Conservation (phyloP, 2,329 filamentous ascomycete species). For the Magnaporthiopsis rhizophila region DNA sequence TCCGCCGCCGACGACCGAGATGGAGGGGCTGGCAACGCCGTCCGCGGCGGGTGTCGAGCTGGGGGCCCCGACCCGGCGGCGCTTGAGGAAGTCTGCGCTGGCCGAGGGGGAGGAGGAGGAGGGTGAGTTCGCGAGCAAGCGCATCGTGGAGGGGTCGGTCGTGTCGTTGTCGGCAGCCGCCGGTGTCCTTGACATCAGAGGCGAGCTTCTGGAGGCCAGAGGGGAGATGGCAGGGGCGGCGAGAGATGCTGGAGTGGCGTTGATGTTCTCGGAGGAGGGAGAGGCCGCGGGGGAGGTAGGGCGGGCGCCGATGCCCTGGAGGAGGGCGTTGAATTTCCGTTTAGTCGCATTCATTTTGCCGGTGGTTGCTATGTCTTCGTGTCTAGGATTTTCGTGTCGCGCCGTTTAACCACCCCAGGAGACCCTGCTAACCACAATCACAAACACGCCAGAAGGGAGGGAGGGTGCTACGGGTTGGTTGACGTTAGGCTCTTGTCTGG, state of each 20-base stretch:
- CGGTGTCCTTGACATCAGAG: conserved; percentile 11
- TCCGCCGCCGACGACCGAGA: conserved; percentile 20
- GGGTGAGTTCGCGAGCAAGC: background rate
- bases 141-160: background rate
- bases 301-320: conserved; percentile 55
- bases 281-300: conserved; percentile 29
- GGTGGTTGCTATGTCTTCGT: background rate
- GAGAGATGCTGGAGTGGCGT: conserved; percentile 4
- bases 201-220: background rate
- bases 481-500: background rate
- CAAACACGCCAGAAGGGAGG: background rate
- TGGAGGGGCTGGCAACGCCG: conserved; percentile 19
- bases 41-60: conserved; percentile 19
- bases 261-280: conserved; percentile 16
- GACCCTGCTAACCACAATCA: background rate
- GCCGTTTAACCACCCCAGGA: background rate
- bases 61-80: conserved; percentile 40
- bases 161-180: conserved; percentile 11
- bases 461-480: background rate
- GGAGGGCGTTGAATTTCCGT: conserved; percentile 70
- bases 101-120: background rate
- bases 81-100: conserved; percentile 38
- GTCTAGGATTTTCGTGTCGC: background rate
- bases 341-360: conserved; percentile 65
- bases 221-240: background rate